phyloP scores from a whole-genome alignment of 495 filamentous ascomycete species.

The Trichoderma erinaceum region DNA sequence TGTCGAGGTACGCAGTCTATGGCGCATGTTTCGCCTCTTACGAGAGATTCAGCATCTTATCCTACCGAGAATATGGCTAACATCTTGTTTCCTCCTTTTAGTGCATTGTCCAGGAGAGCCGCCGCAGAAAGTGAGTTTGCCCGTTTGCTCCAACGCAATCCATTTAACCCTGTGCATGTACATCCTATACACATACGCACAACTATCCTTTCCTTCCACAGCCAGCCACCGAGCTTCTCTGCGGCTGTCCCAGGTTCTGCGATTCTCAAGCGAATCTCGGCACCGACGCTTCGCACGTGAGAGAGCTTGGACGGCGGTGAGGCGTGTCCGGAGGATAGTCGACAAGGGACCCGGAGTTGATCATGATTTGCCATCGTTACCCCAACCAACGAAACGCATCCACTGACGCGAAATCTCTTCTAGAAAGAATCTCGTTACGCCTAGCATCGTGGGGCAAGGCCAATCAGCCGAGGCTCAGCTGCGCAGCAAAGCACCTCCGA shows the following conservation, averaged over 20 bases:
- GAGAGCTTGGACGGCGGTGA: neutral
- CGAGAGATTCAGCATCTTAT: neutral
- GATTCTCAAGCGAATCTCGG: neutral
- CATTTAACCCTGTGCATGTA: neutral
- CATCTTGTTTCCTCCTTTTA: neutral
- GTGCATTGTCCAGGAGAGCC: conserved; percentile 85
- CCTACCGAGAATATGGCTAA: neutral
- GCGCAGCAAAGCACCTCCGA: conserved; percentile 30
- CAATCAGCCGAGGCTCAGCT: conserved; percentile 34
- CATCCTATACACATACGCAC: neutral
- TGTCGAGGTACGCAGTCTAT: conserved; percentile 45
- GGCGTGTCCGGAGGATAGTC: neutral
- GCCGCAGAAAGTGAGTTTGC: conserved; percentile 71
- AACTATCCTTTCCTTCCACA: neutral
- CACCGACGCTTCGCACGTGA: neutral
- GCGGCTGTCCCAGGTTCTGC: neutral
- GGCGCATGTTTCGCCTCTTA: neutral
- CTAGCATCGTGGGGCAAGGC: conserved; percentile 23
- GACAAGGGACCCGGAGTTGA: neutral
- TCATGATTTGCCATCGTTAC: neutral
- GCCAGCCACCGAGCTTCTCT: neutral
- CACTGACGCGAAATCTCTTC: conserved; percentile 14
- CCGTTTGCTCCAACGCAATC: neutral
- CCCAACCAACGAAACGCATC: neutral
- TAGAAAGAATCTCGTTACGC: conserved; percentile 37